Evolutionary conservation across 495 filamentous ascomycete genomes (phyloP).

Genomic region (Amphirosellinia nigrospora): DNA sequence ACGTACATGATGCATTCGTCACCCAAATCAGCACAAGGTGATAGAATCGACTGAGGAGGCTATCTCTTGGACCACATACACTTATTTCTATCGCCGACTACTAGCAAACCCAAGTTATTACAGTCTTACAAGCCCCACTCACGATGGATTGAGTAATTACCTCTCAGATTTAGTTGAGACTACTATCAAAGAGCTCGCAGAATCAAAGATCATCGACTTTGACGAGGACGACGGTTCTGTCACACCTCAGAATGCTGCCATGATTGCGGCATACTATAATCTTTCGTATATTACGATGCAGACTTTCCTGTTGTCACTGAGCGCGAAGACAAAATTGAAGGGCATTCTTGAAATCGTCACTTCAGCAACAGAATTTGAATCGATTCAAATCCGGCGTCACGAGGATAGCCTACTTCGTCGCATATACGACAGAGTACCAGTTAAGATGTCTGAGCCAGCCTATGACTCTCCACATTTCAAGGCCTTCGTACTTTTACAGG

Average conservation of each 20-base stretch:
- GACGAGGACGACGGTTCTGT: slow-evolving; percentile 96
- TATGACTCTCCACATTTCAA: slow-evolving; percentile 98
- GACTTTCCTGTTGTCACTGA: slow-evolving; percentile 96
- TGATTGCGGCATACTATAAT: slow-evolving; percentile 99
- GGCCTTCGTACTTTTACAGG: slow-evolving; percentile 93
- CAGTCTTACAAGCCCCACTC: slow-evolving; percentile 83
- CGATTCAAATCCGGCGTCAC: slow-evolving; percentile 91
- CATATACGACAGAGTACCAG: slow-evolving; percentile 91
- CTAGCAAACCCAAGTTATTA: slow-evolving; percentile 98
- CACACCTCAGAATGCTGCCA: slow-evolving; percentile 88
- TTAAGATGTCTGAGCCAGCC: slow-evolving; percentile 85
- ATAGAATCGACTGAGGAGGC: slow-evolving; percentile 96
- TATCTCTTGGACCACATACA: slow-evolving; percentile 97
- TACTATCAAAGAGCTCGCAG: slow-evolving; percentile 86
- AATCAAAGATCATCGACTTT: slow-evolving; percentile 94
- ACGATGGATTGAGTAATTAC: slow-evolving; percentile 92
- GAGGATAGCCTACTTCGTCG: slow-evolving; percentile 87
- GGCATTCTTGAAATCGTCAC: slow-evolving; percentile 97
- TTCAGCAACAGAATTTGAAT: slow-evolving; percentile 94
- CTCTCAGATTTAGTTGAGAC: slow-evolving; percentile 94
- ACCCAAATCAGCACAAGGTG: slow-evolving; percentile 92
- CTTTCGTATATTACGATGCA: slow-evolving; percentile 99
- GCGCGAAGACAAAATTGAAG: slow-evolving; percentile 87
- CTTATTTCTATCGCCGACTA: slow-evolving; percentile 97
- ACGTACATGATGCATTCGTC: slow-evolving; percentile 94